Evolutionary conservation across 2,329 filamentous ascomycete species (phyloP), one percentile per base, ranked within the genome.

Genomic region (Lachnellula cervina): DNA sequence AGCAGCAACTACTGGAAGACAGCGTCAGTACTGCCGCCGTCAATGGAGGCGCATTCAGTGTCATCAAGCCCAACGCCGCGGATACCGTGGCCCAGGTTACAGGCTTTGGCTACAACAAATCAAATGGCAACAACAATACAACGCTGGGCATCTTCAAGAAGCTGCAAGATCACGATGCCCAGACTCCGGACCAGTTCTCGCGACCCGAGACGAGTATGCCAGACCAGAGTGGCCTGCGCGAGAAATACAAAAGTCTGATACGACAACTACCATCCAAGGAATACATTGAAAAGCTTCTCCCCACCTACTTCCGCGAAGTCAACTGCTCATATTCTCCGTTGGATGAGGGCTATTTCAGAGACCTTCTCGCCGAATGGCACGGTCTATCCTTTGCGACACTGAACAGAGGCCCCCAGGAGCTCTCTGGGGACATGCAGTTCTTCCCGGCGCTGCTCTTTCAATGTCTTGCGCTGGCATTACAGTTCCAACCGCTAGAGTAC

Each of bases 381-480:
- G 74, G 69, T 25, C 62, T 83, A 13, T 78, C 82, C 3, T 82
- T 81, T 63, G 73, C 73, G 32, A 67, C 77, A 7, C 69, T 84
- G 2, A 74, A 74, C 5, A 71, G 74, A 14, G 79, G 79, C 0
- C 80, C 80, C 0, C 72, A 76, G 43, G 77, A 75, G 4, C 69
- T 84, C 25, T 69, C 76, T 2, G 72, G 75, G 0, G 77, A 81
- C 56, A 66, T 84, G 56, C 73, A 79, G 49, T 78, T 77, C 4
- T 83, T 86, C 55, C 83, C 83, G 1, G 81, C 80, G 0, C 66
- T 86, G 49, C 67, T 86, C 2, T 83, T 86, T 62, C 80, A 85
- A 64, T 73, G 83, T 34, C 66, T 82, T 16, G 82, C 81, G 3
- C 76, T 76, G 3, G 76, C 79, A 16, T 68, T 86, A 43, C 71